Evolutionary conservation across 768 basidiomycete genomes (phyloP).

Genomic region (Pulveroboletus sp.): DNA sequence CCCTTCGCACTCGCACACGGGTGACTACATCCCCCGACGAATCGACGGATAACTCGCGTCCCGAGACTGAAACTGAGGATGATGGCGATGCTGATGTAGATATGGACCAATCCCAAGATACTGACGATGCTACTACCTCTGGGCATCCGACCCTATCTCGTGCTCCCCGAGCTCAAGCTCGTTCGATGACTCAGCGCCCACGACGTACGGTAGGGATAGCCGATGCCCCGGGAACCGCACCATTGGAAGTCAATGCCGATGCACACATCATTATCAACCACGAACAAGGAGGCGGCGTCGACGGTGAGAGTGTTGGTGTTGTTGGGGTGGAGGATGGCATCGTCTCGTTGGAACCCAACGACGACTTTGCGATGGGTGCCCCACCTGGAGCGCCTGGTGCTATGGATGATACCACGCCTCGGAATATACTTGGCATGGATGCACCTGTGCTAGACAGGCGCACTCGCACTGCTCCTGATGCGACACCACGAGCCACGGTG

Average conservation of each 20-base stretch:
- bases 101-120: slow-evolving; percentile 40
- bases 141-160: slow-evolving; percentile 31
- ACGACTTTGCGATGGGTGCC: slow-evolving; percentile 86
- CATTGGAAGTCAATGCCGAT: slow-evolving; percentile 40
- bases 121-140: slow-evolving; percentile 27
- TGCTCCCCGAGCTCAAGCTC: slow-evolving; percentile 21
- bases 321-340: slow-evolving; percentile 69
- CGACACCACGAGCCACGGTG: slow-evolving; percentile 60
- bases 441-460: slow-evolving; percentile 27
- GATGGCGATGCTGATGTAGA: slow-evolving; percentile 56
- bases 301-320: slow-evolving; percentile 38
- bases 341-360: slow-evolving; percentile 73
- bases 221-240: slow-evolving; percentile 32
- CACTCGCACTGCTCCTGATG: slow-evolving; percentile 45
- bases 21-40: slow-evolving; percentile 38
- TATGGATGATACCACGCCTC: slow-evolving; percentile 35
- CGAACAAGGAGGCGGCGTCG: slow-evolving; percentile 36
- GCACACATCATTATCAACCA: slow-evolving; percentile 52
- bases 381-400: slow-evolving; percentile 90
- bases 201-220: slow-evolving; percentile 47
- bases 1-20: slow-evolving; percentile 27
- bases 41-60: slow-evolving; percentile 49
- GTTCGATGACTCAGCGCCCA: slow-evolving; percentile 33
- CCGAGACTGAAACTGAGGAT: slow-evolving; percentile 77
- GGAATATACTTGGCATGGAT: slow-evolving; percentile 27